Base-by-base conservation (phyloP, 2,329 filamentous ascomycete genomes). In the Fusarium sp. region DNA sequence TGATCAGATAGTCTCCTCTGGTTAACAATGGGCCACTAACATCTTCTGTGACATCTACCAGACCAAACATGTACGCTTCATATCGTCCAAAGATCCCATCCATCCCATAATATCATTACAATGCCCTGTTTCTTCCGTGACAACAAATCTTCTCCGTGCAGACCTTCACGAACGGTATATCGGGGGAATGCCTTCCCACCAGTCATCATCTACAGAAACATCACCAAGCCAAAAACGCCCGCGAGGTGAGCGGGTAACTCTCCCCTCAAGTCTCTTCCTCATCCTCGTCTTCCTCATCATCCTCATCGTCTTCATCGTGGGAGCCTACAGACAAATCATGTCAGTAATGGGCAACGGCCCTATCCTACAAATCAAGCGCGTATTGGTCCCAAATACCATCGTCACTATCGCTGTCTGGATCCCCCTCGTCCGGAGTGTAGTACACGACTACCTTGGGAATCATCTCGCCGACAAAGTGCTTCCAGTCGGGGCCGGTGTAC, bases 401-500 rank as follows among this genome's bases (percentile, higher is more conserved):
- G 17, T 71, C 71, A 22, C 70, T 72, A 11, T 74, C 70, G 14
- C 66, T 73, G 6, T 71, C 69, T 4, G 69, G 68, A 7, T 72
- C 72, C 2, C 71, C 68, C 43, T 73, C 62, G 5, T 78, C 67
- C 3, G 12, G 33, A 14, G 47, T 35, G 61, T 70, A 72, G 4
- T 56, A 30, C 30, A 76, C 73, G 9, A 66, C 33, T 4, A 80
- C 17, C 47, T 69, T 64, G 8, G 77, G 66, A 9, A 74, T 76
- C 50, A 81, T 70, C 14, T 82, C 80, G 10, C 75, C 78, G 2
- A 84, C 72, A 65, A 81, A 84, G 30, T 81, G 78, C 61, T 72
- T 80, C 78, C 82, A 83, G 52, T 84, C 82, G 1, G 79, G 68
- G 2, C 84, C 84, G 1, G 76, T 79, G 59, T 84, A 84, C 22